A percentile compares a stretch with the other conserved stretches of the same genome.
phyloP scores from a whole-genome alignment of 1,284 basidiomycete species.

The Ceratobasidium sp. region DNA sequence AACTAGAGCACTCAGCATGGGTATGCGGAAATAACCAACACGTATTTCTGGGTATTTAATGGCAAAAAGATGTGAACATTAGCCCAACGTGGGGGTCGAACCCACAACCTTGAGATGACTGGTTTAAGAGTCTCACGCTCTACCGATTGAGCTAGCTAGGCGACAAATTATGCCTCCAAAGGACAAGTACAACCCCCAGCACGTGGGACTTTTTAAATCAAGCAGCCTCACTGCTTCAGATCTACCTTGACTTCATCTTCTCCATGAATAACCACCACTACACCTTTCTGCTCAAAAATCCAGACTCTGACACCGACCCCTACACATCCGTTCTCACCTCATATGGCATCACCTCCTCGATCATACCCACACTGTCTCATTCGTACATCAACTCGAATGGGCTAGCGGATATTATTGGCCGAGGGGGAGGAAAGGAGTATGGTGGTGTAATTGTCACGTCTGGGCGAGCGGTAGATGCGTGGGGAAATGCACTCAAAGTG shows the following conservation, averaged over 20 bases:
- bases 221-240: not conserved
- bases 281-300: slow-evolving; percentile 52
- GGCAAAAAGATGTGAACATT: slow-evolving; percentile 26
- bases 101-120: slow-evolving; percentile 45
- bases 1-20: too few relatives aligned
- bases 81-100: slow-evolving; percentile 45
- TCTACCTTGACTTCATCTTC: not conserved
- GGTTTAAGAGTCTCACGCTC: slow-evolving; percentile 46
- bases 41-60: too few relatives aligned
- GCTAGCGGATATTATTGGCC: slow-evolving; percentile 63
- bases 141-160: slow-evolving; percentile 46
- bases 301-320: slow-evolving; percentile 59
- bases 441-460: slow-evolving; percentile 80
- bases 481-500: slow-evolving; percentile 63
- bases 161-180: not conserved
- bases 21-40: too few relatives aligned
- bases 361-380: slow-evolving; percentile 78
- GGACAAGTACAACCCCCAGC: not conserved
- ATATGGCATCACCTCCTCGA: slow-evolving; percentile 66
- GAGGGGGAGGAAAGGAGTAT: slow-evolving; percentile 60
- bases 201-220: not conserved
- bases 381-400: slow-evolving; percentile 64
- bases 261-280: slow-evolving; percentile 9
- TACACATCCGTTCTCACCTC: slow-evolving; percentile 66
- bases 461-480: slow-evolving; percentile 77